These are phyloP conservation scores for Nemania sp. DNA, from an alignment of 2,329 filamentous ascomycete genomes.

Conservation along the genomic window DNA sequence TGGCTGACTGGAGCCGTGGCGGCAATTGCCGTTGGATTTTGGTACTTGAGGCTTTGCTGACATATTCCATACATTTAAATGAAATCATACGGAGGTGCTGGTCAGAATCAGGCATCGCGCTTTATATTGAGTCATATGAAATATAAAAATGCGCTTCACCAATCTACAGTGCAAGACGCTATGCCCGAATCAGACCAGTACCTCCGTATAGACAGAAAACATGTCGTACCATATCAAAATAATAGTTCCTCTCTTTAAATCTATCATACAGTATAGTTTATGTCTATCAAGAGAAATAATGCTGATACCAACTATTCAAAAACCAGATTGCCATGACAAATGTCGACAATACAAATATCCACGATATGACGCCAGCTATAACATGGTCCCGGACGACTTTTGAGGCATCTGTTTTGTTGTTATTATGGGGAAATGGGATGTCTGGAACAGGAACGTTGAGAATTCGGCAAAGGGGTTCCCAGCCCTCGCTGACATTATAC, in stretches of 20 bases:
- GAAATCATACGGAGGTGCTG: too few species aligned
- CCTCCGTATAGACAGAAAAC: background rate
- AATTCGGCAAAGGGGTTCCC: conserved; percentile 42
- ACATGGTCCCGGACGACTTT: conserved; percentile 36
- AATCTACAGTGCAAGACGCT: too few species aligned
- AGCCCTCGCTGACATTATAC: conserved; percentile 42
- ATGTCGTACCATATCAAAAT: background rate
- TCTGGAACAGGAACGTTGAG: conserved; percentile 41
- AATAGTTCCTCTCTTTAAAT: background rate
- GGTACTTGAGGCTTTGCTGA: conserved; percentile 10
- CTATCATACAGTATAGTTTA: conserved; percentile 10
- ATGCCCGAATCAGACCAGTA: too few species aligned
- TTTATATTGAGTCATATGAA: too few species aligned
- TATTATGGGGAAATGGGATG: conserved; percentile 43
- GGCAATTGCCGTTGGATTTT: conserved; percentile 9
- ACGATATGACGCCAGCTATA: conserved; percentile 33
- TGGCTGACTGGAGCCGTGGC: background rate
- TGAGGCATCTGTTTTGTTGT: conserved; percentile 37
- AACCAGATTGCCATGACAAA: conserved; percentile 30
- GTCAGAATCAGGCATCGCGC: too few species aligned
- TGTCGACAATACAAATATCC: conserved; percentile 36
- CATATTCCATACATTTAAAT: too few species aligned
- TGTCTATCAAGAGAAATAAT: conserved; percentile 15
- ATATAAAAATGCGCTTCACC: too few species aligned
- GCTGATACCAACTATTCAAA: conserved; percentile 22